A percentile compares a stretch with the other conserved stretches of the same genome.
Conservation (phyloP, 495 filamentous ascomycete species). For the Talaromyces proteolyticus region DNA sequence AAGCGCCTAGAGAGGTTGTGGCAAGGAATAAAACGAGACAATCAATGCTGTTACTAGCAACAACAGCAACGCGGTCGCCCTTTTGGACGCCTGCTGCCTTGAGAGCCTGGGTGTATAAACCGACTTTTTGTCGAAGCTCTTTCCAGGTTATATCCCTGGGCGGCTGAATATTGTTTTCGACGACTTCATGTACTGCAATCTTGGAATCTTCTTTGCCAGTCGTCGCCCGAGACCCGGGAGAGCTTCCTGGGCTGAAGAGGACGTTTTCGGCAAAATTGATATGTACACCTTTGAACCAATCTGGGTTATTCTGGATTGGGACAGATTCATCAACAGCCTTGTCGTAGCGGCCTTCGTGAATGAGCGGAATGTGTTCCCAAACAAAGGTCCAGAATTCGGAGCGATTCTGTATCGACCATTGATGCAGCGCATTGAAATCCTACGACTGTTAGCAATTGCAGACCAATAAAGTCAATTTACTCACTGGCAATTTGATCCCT, state of each 20-base stretch:
- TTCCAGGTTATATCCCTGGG: conserved; percentile 56
- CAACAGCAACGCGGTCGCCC: conserved; percentile 67
- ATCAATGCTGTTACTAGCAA: conserved; percentile 68
- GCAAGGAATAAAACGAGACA: conserved; percentile 63
- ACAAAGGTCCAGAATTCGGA: conserved; percentile 60
- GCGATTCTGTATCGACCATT: conserved; percentile 55
- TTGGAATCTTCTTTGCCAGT: conserved; percentile 62
- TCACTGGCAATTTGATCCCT: conserved; percentile 14
- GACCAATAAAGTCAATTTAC: conserved; percentile 21
- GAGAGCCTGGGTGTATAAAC: conserved; percentile 54
- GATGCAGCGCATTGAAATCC: conserved; percentile 56
- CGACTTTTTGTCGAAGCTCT: conserved; percentile 51
- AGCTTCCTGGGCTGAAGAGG: conserved; percentile 32
- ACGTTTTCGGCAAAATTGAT: conserved; percentile 83
- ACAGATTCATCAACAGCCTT: conserved; percentile 60
- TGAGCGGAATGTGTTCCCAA: conserved; percentile 52
- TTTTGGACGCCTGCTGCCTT: conserved; percentile 53
- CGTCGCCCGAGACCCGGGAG: conserved; percentile 14
- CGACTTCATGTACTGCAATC: conserved; percentile 63
- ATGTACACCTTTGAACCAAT: conserved; percentile 54
- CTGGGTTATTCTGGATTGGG: conserved; percentile 61
- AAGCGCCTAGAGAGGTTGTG: conserved; percentile 56
- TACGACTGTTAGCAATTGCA: background rate
- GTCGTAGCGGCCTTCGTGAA: conserved; percentile 54
- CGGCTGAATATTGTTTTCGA: conserved; percentile 56